Base-by-base conservation (phyloP, 805 yeast species). In the Metschnikowia hibisci region DNA sequence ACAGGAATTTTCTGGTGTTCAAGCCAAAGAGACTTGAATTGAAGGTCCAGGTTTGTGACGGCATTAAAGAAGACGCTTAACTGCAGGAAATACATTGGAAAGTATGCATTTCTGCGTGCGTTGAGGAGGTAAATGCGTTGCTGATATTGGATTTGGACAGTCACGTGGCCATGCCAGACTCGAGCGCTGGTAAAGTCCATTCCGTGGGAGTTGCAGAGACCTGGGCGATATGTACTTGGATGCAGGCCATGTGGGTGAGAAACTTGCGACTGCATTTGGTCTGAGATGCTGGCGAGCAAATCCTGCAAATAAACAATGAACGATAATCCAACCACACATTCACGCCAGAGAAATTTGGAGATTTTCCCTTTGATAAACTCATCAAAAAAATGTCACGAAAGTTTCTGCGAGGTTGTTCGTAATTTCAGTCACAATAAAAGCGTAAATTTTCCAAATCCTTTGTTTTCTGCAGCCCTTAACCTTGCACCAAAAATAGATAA, bases 1-100 rank as follows among this genome's bases (percentile, higher is more conserved):
- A 89, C 48, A 0, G 93, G 88, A 1, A 72, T 79, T 4, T 65
- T 73, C 26, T 81, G 82, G 55, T 69, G 75, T 48, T 80, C 87
- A 28, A 87, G 68, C 95, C 95, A 88, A 64, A 66, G 41, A 1
- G 65, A 61, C 11, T 29, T 34, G 6, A 41, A 28, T 13, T 38
- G 28, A 13, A 50, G 28, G 14, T 37, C n/a, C 10, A 44, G 36
- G 30, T 57, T 60, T 2, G 65, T 12, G 36, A 44, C 29, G 14
- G 27, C 56, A 27, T 59, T 52, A 44, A 80, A 74, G 53, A 63
- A 76, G 0, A 45, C 45, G 3, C 71, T 52, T 0, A 81, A 59
- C 7, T 50, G 48, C 0, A 63, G 60, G 39, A 71, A 63, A 39
- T 68, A 62, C 2, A 70, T 39, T 3, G 81, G 78, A 23, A 82